Conservation (phyloP, 164 flowering plant genomes). For the Magnolia kwangsiensis region DNA sequence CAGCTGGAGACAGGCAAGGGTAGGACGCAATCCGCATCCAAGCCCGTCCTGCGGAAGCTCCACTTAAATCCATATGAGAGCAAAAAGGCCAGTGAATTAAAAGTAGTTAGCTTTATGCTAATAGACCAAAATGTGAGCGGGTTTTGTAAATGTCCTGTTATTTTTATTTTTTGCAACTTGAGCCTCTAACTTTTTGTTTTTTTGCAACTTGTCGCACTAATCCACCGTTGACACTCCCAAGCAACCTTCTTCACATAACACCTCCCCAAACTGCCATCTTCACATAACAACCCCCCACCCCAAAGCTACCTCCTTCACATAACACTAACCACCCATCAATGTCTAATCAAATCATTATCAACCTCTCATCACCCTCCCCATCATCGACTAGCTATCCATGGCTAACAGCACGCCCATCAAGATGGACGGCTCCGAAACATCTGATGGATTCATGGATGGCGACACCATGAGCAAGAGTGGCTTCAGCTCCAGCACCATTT, state of each 20-base stretch:
- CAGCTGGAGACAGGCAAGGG: no score
- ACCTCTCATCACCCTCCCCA: slow-evolving; percentile 8
- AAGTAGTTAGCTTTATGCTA: no score
- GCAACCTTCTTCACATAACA: not conserved
- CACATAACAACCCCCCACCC: not conserved
- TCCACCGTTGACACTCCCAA: slow-evolving; percentile 19
- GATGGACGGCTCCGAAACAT: slow-evolving; percentile 31
- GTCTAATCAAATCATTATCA: not conserved
- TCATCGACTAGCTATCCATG: not conserved
- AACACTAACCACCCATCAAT: not conserved
- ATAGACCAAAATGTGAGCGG: no score
- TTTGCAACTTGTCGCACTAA: no score
- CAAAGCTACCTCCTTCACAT: not conserved
- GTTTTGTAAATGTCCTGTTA: not conserved
- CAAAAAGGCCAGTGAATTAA: no score
- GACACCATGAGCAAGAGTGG: slow-evolving; percentile 54
- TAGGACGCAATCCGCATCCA: no score
- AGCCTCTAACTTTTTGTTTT: no score
- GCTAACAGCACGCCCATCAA: not conserved
- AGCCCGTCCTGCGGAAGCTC: no score
- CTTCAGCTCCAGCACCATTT: slow-evolving; percentile 59
- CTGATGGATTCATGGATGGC: slow-evolving; percentile 43
- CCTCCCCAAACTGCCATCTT: no score
- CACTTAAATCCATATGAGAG: no score
- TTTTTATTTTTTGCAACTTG: not conserved